A percentile compares a stretch with the other conserved stretches of the same genome.
phyloP scores from a whole-genome alignment of 2,329 filamentous ascomycete species.

The Penicillium sclerotiorum region DNA sequence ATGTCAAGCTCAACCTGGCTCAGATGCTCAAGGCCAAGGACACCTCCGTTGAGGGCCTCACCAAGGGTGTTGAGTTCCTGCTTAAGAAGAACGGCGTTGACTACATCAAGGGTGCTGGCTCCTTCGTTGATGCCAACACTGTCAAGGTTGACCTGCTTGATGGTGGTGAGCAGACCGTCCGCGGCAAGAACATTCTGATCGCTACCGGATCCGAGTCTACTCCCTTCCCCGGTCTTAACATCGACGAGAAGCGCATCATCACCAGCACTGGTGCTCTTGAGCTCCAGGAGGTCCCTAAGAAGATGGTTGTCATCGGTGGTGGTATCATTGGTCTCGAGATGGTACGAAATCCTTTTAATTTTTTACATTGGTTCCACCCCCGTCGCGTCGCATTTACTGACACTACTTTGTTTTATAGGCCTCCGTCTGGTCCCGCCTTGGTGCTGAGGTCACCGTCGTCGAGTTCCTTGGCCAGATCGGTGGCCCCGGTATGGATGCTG shows the following conservation, averaged over 20 bases:
- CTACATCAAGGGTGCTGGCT: conserved; percentile 91
- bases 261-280: conserved; percentile 94
- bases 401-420: conserved; percentile 46
- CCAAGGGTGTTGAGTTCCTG: conserved; percentile 96
- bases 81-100: conserved; percentile 99
- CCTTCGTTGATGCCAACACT: conserved; percentile 86
- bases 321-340: conserved; percentile 99
- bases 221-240: conserved; percentile 91
- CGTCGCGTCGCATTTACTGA: conserved; percentile 8
- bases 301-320: conserved; percentile 95
- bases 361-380: too few species aligned
- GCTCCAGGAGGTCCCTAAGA: conserved; percentile 88
- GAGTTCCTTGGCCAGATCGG: conserved; percentile 96
- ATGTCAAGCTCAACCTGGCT: conserved; percentile 92
- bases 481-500: conserved; percentile 93
- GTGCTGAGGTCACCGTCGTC: conserved; percentile 92
- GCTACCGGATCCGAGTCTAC: conserved; percentile 94
- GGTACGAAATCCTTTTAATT: conserved; percentile 53
- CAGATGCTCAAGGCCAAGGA: conserved; percentile 99
- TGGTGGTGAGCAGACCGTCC: conserved; percentile 83
- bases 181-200: conserved; percentile 97
- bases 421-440: conserved; percentile 94
- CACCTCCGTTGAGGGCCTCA: conserved; percentile 80
- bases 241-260: conserved; percentile 97
- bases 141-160: conserved; percentile 88